Conservation (phyloP, 148 eudicot genomes). For the Camellia lanceoleosa region DNA sequence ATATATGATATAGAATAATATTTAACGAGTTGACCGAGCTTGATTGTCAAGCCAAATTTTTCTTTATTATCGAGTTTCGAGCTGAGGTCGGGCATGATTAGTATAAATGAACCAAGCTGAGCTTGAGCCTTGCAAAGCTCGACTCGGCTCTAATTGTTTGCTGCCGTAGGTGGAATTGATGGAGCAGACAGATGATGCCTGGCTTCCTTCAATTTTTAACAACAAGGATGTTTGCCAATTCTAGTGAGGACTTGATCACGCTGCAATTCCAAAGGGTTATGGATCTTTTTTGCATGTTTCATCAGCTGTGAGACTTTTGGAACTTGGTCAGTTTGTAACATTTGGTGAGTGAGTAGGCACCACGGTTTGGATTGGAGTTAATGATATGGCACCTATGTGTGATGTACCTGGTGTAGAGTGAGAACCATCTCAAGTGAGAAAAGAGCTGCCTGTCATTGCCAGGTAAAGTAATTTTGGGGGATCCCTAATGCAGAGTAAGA, state of each 20-base stretch:
- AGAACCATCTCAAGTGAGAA: neutral
- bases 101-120: too few species aligned
- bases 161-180: neutral
- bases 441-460: neutral
- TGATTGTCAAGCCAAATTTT: too few species aligned
- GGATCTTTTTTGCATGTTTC: neutral
- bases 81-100: too few species aligned
- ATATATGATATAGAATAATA: too few species aligned
- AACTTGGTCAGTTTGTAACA: neutral
- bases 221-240: too few species aligned
- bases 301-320: neutral
- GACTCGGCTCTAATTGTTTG: too few species aligned
- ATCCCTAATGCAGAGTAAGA: neutral
- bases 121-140: too few species aligned
- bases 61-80: too few species aligned
- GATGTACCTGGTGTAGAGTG: neutral
- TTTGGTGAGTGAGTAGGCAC: neutral
- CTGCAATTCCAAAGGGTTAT: neutral
- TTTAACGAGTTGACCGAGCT: too few species aligned
- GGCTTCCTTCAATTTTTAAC: too few species aligned
- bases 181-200: neutral
- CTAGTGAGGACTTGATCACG: too few species aligned
- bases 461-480: neutral
- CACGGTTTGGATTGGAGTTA: neutral
- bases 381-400: neutral